Percentiles rank a stretch among this genome's conserved stretches.
These are phyloP conservation scores for Paramecium primaurelia DNA, from an alignment of 73 alveolate genomes.

Conservation along the genomic window DNA sequence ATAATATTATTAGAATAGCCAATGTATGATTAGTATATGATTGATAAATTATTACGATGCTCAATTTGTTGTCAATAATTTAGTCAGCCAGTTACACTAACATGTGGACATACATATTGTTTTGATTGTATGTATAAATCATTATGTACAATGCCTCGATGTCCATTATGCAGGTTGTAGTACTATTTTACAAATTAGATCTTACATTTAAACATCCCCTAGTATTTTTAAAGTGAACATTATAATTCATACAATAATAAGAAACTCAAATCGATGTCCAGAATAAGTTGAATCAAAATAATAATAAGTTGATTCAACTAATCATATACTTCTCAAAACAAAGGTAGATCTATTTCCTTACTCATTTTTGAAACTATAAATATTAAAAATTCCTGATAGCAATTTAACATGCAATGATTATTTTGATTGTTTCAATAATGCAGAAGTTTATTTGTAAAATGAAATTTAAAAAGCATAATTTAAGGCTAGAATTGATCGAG, in stretches of 20 bases:
- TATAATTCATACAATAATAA: background rate
- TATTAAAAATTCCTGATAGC: background rate
- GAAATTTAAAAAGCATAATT: background rate
- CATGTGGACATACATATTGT: constrained; percentile 10
- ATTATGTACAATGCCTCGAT: background rate
- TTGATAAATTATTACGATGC: background rate
- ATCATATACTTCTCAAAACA: background rate
- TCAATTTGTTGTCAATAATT: background rate
- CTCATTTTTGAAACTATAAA: background rate
- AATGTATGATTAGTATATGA: background rate
- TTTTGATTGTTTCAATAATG: background rate
- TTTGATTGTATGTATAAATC: background rate
- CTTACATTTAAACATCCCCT: background rate
- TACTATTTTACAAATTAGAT: background rate
- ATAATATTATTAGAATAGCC: background rate
- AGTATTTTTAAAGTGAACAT: background rate
- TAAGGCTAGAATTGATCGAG: background rate
- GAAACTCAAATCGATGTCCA: background rate
- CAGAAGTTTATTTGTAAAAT: background rate
- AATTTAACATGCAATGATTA: background rate
- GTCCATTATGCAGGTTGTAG: constrained; percentile 5
- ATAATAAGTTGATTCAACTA: background rate
- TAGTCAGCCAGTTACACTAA: background rate
- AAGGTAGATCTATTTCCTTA: background rate
- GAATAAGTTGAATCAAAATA: background rate